These are phyloP conservation scores for Thozetella sp. DNA, from an alignment of 495 filamentous ascomycete species.

Conservation along the genomic window DNA sequence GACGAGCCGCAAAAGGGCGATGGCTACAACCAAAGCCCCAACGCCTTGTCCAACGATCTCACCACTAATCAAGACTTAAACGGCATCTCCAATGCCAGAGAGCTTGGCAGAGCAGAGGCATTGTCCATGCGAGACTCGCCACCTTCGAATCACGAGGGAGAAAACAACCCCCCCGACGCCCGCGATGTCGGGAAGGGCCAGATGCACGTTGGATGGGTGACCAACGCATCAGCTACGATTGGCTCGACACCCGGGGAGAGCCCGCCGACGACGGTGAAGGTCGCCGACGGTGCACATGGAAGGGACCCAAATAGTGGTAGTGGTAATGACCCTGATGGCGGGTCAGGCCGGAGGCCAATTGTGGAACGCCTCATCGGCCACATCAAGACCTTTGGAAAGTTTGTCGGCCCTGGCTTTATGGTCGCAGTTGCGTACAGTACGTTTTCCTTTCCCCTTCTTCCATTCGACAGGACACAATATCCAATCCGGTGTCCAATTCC, in stretches of 20 bases:
- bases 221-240: constrained; percentile 5
- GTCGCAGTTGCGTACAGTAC: constrained; percentile 69
- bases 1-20: constrained; percentile 50
- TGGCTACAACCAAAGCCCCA: constrained; percentile 62
- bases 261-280: background rate
- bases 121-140: background rate
- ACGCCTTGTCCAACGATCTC: constrained; percentile 51
- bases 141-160: background rate
- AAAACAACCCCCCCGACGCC: background rate
- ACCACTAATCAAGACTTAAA: constrained; percentile 61
- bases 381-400: constrained; percentile 68
- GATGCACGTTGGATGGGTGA: background rate
- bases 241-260: background rate
- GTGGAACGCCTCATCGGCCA: constrained; percentile 28
- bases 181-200: constrained; percentile 5
- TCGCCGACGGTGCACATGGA: background rate
- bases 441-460: constrained; percentile 9
- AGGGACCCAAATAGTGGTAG: background rate
- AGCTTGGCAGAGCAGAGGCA: constrained; percentile 24
- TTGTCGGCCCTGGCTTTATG: constrained; percentile 87
- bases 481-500: too few relatives aligned
- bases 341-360: background rate
- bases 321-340: background rate
- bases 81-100: constrained; percentile 55
- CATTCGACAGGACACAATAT: too few relatives aligned